A percentile compares a stretch with the other conserved stretches of the same genome.
phyloP scores from a whole-genome alignment of 164 flowering plant species.

The Litsea cubeba region DNA sequence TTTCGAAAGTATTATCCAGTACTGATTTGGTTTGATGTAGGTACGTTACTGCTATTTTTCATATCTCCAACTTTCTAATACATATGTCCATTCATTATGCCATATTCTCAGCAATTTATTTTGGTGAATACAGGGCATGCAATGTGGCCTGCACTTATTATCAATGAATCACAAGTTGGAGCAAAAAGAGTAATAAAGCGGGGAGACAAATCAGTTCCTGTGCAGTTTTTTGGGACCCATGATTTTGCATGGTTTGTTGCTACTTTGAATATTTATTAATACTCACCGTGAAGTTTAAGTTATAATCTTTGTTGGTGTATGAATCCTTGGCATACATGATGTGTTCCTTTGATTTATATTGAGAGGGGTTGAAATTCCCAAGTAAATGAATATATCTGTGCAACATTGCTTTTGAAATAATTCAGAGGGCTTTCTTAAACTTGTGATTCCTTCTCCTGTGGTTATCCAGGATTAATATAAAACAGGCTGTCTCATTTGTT shows the following conservation, averaged over 20 bases:
- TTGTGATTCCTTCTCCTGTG: slow-evolving; percentile 7
- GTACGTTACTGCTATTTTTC: background rate
- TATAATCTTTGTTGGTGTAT: too few species aligned
- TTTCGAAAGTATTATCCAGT: background rate
- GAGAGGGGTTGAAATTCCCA: background rate
- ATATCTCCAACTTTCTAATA: background rate
- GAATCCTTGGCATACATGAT: too few species aligned
- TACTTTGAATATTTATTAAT: background rate
- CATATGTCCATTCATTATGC: background rate
- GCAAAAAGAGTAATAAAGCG: slow-evolving; percentile 35
- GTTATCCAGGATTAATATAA: slow-evolving; percentile 53
- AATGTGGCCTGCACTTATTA: slow-evolving; percentile 89
- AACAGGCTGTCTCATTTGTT: slow-evolving; percentile 75
- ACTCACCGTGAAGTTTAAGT: too few species aligned
- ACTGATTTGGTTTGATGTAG: background rate
- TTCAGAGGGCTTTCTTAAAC: slow-evolving; percentile 1
- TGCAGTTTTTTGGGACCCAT: slow-evolving; percentile 96
- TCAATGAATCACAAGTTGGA: slow-evolving; percentile 56
- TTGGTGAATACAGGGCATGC: slow-evolving; percentile 64
- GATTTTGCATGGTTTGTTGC: slow-evolving; percentile 86
- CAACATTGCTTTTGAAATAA: background rate
- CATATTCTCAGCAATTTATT: background rate
- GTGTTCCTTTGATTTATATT: background rate
- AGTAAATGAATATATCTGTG: background rate
- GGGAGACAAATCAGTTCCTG: slow-evolving; percentile 65